A percentile compares a stretch with the other conserved stretches of the same genome.
Conservation (phyloP, 2,329 filamentous ascomycete species). For the Ophiocordyceps unilateralis region DNA sequence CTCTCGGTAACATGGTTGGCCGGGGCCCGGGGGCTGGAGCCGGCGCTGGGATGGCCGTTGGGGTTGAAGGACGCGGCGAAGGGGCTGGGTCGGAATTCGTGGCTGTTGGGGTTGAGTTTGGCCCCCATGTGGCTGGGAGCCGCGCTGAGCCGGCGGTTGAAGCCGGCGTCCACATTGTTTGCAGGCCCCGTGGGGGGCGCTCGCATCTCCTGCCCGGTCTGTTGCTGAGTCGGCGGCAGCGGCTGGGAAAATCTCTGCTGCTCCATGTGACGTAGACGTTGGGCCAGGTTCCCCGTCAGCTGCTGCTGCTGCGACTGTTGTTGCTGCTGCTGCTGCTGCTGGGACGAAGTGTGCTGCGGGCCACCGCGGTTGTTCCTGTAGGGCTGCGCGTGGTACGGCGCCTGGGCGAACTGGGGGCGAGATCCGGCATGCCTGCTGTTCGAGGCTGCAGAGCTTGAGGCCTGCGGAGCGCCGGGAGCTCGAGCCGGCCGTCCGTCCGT, state of each 20-base stretch:
- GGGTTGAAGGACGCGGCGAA: slow-evolving; percentile 71
- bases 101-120: slow-evolving; percentile 47
- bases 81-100: slow-evolving; percentile 75
- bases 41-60: slow-evolving; percentile 42
- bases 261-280: slow-evolving; percentile 33
- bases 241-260: slow-evolving; percentile 31
- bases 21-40: slow-evolving; percentile 53
- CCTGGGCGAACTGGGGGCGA: slow-evolving; percentile 31
- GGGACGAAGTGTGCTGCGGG: slow-evolving; percentile 23
- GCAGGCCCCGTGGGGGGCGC: slow-evolving; percentile 59
- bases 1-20: slow-evolving; percentile 30
- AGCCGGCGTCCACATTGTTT: slow-evolving; percentile 32
- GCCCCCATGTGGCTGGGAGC: slow-evolving; percentile 32
- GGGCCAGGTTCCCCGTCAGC: slow-evolving; percentile 26
- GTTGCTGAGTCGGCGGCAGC: slow-evolving; percentile 27
- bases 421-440: slow-evolving; percentile 26
- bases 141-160: slow-evolving; percentile 34
- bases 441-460: slow-evolving; percentile 8
- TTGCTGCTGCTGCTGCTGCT: slow-evolving; percentile 29
- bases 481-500: slow-evolving; percentile 15
- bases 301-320: slow-evolving; percentile 19
- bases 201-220: slow-evolving; percentile 46
- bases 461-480: slow-evolving; percentile 16
- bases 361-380: slow-evolving; percentile 30
- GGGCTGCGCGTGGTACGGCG: slow-evolving; percentile 26